Percentiles rank a stretch among this genome's conserved stretches.
These are phyloP conservation scores for Neofusicoccum ribis DNA, from an alignment of 2,329 filamentous ascomycete species.

Conservation along the genomic window DNA sequence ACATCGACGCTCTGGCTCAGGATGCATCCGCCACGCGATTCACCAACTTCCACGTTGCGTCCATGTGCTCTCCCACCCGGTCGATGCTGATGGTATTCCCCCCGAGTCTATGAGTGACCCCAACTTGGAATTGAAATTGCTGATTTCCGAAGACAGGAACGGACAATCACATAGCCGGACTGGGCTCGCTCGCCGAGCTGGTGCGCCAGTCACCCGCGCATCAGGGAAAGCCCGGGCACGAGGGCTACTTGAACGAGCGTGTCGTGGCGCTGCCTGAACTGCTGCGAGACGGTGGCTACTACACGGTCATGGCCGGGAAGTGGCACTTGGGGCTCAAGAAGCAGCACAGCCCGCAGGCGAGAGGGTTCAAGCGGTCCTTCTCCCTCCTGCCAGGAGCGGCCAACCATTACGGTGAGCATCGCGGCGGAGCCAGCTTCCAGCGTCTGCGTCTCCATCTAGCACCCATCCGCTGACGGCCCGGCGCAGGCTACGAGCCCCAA, in stretches of 20 bases:
- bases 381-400: conserved; percentile 62
- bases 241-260: conserved; percentile 62
- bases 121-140: conserved; percentile 20
- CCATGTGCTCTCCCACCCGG: conserved; percentile 64
- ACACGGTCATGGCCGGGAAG: conserved; percentile 58
- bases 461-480: no score
- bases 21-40: conserved; percentile 55
- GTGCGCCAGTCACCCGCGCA: conserved; percentile 53
- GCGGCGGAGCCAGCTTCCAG: no score
- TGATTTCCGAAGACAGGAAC: conserved; percentile 51
- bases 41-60: conserved; percentile 65
- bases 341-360: conserved; percentile 56
- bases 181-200: conserved; percentile 48
- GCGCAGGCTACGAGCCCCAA: conserved; percentile 48
- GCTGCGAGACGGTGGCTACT: conserved; percentile 59
- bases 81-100: conserved; percentile 59
- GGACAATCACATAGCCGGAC: conserved; percentile 60
- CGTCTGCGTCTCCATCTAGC: no score
- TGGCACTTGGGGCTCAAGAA: conserved; percentile 62
- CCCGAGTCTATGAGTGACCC: no score
- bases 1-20: conserved; percentile 53
- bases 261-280: conserved; percentile 61
- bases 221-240: conserved; percentile 61
- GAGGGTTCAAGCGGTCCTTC: conserved; percentile 61
- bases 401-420: conserved; percentile 51